Evolutionary conservation across 2,329 filamentous ascomycete species (phyloP).

Genomic region (Pochonia chlamydosporia): DNA sequence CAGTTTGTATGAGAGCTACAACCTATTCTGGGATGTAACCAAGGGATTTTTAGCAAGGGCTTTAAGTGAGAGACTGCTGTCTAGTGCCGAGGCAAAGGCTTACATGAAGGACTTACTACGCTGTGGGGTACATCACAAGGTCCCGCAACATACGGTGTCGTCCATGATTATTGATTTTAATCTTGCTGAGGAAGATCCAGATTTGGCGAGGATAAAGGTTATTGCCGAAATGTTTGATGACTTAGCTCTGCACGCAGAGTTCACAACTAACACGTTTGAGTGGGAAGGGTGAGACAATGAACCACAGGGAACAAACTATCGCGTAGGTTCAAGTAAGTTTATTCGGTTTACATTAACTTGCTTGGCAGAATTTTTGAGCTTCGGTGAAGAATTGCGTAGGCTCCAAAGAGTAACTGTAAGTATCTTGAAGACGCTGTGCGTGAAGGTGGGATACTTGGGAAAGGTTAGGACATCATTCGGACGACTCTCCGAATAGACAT

Average conservation of each 20-base stretch:
- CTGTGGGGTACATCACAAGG: not conserved
- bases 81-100: not conserved
- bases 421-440: too few relatives aligned
- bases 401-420: too few relatives aligned
- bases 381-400: too few relatives aligned
- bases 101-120: not conserved
- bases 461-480: too few relatives aligned
- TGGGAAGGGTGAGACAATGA: too few relatives aligned
- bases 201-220: not conserved
- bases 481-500: too few relatives aligned
- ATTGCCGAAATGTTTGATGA: constrained; percentile 2
- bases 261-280: not conserved
- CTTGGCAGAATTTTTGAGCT: too few relatives aligned
- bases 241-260: not conserved
- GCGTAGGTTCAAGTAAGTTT: too few relatives aligned
- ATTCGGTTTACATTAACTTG: too few relatives aligned
- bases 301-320: too few relatives aligned
- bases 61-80: not conserved
- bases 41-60: not conserved
- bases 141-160: too few relatives aligned
- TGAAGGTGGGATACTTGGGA: too few relatives aligned
- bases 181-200: not conserved
- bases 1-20: not conserved
- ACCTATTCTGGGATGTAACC: not conserved
- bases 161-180: not conserved